These are phyloP conservation scores for Pyrrhoderma noxium DNA, from an alignment of 1,284 basidiomycete genomes.

Conservation along the genomic window DNA sequence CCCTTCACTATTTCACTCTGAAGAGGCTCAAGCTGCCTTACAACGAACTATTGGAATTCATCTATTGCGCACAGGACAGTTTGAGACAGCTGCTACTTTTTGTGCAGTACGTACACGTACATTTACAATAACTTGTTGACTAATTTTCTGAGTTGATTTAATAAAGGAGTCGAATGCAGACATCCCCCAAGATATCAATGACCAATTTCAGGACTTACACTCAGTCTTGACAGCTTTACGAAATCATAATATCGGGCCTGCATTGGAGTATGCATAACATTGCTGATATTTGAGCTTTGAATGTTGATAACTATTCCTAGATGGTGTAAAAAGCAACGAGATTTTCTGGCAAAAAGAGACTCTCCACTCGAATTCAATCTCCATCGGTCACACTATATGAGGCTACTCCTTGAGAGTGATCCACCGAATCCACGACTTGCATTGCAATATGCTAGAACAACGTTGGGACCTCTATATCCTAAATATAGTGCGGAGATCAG, in stretches of 20 bases:
- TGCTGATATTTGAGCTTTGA: conserved; percentile 5
- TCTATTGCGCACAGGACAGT: conserved; percentile 74
- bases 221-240: conserved; percentile 64
- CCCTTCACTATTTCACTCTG: conserved; percentile 60
- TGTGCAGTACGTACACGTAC: conserved; percentile 49
- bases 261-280: conserved; percentile 53
- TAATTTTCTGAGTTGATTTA: no score
- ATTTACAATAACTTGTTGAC: no score
- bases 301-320: conserved; percentile 32
- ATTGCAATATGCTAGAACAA: conserved; percentile 66
- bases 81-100: conserved; percentile 66
- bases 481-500: conserved; percentile 63
- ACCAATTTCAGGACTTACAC: conserved; percentile 67
- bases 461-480: conserved; percentile 61
- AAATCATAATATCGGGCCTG: conserved; percentile 60
- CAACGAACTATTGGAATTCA: conserved; percentile 71
- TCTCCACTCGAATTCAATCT: conserved; percentile 82
- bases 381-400: conserved; percentile 81
- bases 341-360: conserved; percentile 58
- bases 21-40: conserved; percentile 53
- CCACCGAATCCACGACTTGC: conserved; percentile 51
- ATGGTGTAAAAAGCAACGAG: conserved; percentile 66
- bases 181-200: conserved; percentile 49
- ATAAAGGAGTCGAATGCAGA: conserved; percentile 62
- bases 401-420: conserved; percentile 54